Base-by-base conservation (phyloP, 2,329 filamentous ascomycete genomes). In the Xylariaceae sp. region DNA sequence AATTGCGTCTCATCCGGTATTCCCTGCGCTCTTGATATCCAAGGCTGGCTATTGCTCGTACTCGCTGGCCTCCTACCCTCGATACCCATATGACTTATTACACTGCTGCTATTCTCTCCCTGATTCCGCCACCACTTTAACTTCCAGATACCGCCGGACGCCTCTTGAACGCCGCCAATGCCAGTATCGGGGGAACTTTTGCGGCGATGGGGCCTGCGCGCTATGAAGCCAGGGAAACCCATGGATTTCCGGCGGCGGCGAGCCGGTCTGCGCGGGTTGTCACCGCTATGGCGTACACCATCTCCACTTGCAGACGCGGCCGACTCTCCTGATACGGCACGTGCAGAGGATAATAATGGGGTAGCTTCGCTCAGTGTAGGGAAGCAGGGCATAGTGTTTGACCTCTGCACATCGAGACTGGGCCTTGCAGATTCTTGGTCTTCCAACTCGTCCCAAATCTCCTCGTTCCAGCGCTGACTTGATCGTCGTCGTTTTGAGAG, bases 361-460 rank as follows among this genome's bases (percentile, higher is more conserved):
- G 73, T 70, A 4, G 69, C 70, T 49, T 78, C 75, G 35, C 63
- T 67, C 19, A 68, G 37, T 1, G 45, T 65, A 1, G 65, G 69
- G 0, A 51, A 60, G 12, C 52, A 51, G 6, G 79, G 77, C 37
- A 81, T 56, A 2, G 79, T 80, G 51, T 71, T 77, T 8, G 79
- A 79, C 11, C 79, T 75, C 29, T 72, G 67, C 45, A 77, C 72
- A 42, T 65, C 69, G 3, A 68, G 62, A 0, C 73, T 69, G 50
- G 73, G 72, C 54, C 69, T 73, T 32, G 72, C 69, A 26, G 73
- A 71, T 49, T 83, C 80, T 41, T 87, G 83, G 64, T 95, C 91
- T 66, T 94, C 86, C 11, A 96, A 77, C 68, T 95, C 90, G 53
- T 85, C 88, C 91, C 90, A 95, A 34, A 95, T 94, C 63, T 94